Evolutionary conservation across 2,329 filamentous ascomycete species (phyloP).

Genomic region (Cordyceps farinosa): DNA sequence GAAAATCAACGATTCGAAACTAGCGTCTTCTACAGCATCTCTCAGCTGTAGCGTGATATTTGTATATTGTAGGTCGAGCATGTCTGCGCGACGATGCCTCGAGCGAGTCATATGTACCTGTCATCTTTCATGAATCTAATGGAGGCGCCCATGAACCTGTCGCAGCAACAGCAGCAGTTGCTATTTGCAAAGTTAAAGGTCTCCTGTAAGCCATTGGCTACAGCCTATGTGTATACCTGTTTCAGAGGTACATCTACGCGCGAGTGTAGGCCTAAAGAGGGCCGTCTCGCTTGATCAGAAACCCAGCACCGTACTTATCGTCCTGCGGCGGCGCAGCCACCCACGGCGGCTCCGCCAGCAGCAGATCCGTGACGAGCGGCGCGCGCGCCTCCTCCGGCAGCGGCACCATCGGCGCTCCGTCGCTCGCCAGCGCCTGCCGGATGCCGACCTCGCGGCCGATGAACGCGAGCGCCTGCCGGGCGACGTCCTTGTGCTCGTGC

Average conservation of each 20-base stretch:
- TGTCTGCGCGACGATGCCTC: too few relatives aligned
- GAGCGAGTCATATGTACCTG: too few relatives aligned
- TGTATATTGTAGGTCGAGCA: too few relatives aligned
- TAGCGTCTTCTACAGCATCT: too few relatives aligned
- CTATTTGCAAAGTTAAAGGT: too few relatives aligned
- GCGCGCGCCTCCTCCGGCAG: constrained; percentile 4
- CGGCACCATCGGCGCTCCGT: background rate
- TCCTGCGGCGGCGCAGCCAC: constrained; percentile 7
- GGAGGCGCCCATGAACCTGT: too few relatives aligned
- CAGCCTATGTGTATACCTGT: too few relatives aligned
- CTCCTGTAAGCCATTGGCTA: too few relatives aligned
- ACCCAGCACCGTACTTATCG: constrained; percentile 10
- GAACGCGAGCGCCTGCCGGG: constrained; percentile 27
- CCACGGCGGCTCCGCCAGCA: constrained; percentile 9
- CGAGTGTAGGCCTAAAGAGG: background rate
- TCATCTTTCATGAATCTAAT: too few relatives aligned
- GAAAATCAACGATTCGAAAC: background rate
- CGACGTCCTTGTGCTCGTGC: constrained; percentile 27
- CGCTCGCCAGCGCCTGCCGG: constrained; percentile 30
- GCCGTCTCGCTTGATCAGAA: background rate
- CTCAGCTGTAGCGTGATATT: too few relatives aligned
- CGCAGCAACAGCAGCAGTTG: too few relatives aligned
- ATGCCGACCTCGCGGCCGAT: constrained; percentile 37
- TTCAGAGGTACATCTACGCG: too few relatives aligned
- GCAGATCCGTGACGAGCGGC: background rate